These are phyloP conservation scores for Tritrichomonas musculus DNA, from an alignment of 208 protist species.

Conservation along the genomic window DNA sequence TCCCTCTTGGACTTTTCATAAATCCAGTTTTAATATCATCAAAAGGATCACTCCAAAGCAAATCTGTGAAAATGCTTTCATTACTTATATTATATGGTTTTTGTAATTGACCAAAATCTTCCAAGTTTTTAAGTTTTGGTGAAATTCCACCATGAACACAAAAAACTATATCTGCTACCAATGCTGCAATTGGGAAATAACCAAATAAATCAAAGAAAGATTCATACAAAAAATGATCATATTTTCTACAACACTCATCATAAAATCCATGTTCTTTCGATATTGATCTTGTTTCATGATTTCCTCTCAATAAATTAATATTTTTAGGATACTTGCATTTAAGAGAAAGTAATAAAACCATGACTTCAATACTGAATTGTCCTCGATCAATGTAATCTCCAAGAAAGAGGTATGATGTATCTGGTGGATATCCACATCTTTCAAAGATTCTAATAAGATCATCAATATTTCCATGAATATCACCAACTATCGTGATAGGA, in stretches of 20 bases:
- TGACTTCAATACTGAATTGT: background rate
- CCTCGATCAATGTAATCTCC: background rate
- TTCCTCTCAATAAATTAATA: background rate
- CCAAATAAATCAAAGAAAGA: background rate
- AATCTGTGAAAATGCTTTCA: background rate
- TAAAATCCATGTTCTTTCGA: background rate
- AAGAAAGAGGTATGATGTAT: background rate
- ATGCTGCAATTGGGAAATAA: background rate
- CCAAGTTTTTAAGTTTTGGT: background rate
- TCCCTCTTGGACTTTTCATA: background rate
- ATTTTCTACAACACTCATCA: background rate
- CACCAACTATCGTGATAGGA: background rate
- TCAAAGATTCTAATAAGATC: background rate
- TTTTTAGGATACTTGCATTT: background rate
- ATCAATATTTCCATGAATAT: conserved; percentile 7
- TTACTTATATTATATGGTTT: background rate
- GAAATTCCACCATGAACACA: background rate
- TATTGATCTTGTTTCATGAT: background rate
- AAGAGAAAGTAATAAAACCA: background rate
- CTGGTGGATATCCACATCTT: background rate
- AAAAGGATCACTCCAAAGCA: background rate
- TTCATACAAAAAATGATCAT: background rate
- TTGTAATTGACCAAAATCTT: background rate
- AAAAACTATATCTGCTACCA: background rate
- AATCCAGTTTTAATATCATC: background rate